Base-by-base conservation (phyloP, 2,329 filamentous ascomycete genomes). In the Xylariales sp. region DNA sequence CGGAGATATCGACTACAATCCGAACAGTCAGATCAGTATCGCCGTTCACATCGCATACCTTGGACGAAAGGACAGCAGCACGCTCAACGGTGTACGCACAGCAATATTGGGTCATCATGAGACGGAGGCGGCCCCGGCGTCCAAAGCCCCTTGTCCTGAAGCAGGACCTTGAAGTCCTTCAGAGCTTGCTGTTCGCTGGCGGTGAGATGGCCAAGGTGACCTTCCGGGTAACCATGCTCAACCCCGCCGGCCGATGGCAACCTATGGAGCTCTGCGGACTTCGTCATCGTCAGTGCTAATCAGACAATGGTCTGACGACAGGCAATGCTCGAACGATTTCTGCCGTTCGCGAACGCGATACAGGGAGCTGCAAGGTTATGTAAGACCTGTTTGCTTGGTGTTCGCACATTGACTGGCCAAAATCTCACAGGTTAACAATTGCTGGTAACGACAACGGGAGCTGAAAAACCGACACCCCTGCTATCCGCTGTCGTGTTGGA, bases 131-230 rank as follows among this genome's bases (percentile, higher is more conserved):
- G 66, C 0, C 72, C 73, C 1, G 73, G 74, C 41, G 65, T 74
- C 62, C 80, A 87, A 51, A 80, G 73, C 7, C 79, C 81, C 49
- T 81, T 76, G 56, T 86, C 73, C 49, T 75, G 68, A 24, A 86
- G 74, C 27, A 84, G 59, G 9, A 61, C 58, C 69, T 90, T 94
- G 73, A 96, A 95, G 31, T 78, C 72, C 18, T 66, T 62, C 38
- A 96, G 71, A 14, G 82, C 79, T 21, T 72, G 65, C 51, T 81
- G 74, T 66, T 96, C 86, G 38, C 77, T 70, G 15, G 74, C 68
- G 19, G 70, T 86, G 46, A 96, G 73, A 63, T 91, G 84, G 36
- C 88, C 84, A 33, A 91, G 69, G 60, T 95, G 89, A n/a, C 88
- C 89, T 36, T 76, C 68, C 2, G 86, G 86, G 62, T 85, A 90